Evolutionary conservation across 352 stramenopile genomes (phyloP), one percentile per base, ranked within the genome.

Genomic region (Phytophthora idaei): DNA sequence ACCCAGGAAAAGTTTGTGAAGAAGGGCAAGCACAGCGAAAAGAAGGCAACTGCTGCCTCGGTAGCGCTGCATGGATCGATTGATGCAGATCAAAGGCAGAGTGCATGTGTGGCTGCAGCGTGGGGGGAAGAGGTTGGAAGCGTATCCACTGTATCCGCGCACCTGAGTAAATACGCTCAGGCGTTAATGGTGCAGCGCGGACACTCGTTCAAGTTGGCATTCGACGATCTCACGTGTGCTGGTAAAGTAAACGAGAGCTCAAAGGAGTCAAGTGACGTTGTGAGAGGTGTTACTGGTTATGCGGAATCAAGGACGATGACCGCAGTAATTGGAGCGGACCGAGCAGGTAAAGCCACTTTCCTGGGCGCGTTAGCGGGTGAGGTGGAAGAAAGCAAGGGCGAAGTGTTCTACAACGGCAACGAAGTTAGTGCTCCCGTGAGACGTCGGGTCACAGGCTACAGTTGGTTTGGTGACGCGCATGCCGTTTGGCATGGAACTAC

Each of bases 381-480:
- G 17, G 17, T 44, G 4, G 39, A 57, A 54, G 55, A 55, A n/a
- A 61, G 31, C 3, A 44, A 64, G 45, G 69, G 64, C 8, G 52
- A 37, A 45, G 46, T 77, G 11, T 65, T 58, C 42, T 71, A 70
- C 54, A 71, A 71, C 12, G 69, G 59, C 9, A 59, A 60, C 37
- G 59, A 61, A 53, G 55, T 51, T 14, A 65, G 50, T 29, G 31
- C 59, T 41, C 42, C 64, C 12, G 64, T 73, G n/a, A 52, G 58
- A 3, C 69, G 62, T 9, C 69, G 56, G 46, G 44, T 51, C 27
- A 66, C 67, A 37, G 69, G 59, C 9, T 73, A 68, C 32, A 71
- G 69, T 50, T 77, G 69, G 64, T 68, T 66, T 50, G 66, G 49
- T 15, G 54, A 62, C 28, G 56, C 58, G 14, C 56, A 65, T 55